Conservation (phyloP, 257 asterid genomes). For the Verbena officinalis region DNA sequence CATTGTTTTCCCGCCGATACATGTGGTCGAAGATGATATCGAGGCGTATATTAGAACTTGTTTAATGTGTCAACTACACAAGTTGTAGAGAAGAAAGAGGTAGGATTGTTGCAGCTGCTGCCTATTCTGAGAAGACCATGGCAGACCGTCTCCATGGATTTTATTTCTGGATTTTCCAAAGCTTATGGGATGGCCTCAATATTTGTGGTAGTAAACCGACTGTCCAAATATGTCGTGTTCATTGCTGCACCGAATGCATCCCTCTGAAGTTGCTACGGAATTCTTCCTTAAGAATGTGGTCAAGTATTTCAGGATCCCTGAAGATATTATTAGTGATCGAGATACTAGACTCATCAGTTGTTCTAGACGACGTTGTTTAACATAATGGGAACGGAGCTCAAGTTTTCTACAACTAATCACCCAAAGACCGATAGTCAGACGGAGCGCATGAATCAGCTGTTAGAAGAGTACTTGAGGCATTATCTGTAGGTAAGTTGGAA, state of each 20-base stretch:
- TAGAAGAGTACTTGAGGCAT: no score
- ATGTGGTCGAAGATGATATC: background rate
- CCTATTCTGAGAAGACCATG: background rate
- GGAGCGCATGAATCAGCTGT: no score
- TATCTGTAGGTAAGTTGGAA: no score
- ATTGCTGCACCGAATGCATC: background rate
- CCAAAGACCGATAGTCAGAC: background rate
- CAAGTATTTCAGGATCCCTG: background rate
- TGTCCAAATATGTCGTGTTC: background rate
- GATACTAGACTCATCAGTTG: background rate
- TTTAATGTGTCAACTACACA: background rate
- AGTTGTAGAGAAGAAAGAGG: background rate
- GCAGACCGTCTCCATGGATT: background rate
- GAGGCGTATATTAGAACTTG: background rate
- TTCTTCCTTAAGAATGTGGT: background rate
- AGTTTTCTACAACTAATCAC: background rate
- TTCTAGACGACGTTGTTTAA: background rate
- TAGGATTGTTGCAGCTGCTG: background rate
- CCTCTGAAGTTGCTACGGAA: background rate
- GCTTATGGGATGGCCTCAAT: background rate
- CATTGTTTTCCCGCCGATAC: background rate
- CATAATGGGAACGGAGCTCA: background rate
- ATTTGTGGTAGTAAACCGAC: background rate
- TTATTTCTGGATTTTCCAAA: background rate
- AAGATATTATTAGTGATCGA: background rate